A percentile compares a stretch with the other conserved stretches of the same genome.
These are phyloP conservation scores for Pterothamnion heteromorphum DNA, from an alignment of 31 red algal species.

Conservation along the genomic window DNA sequence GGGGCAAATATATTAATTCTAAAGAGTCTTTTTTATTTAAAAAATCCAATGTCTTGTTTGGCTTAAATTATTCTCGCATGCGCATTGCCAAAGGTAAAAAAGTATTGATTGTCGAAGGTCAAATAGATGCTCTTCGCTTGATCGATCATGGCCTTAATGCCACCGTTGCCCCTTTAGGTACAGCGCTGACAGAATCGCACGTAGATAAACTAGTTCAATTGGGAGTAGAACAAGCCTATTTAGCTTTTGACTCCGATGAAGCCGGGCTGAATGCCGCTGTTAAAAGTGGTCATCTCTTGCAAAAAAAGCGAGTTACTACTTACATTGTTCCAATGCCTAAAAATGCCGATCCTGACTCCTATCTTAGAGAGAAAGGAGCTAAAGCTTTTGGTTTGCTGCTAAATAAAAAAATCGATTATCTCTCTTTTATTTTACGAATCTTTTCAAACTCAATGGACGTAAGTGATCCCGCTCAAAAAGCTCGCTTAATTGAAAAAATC, in stretches of 20 bases:
- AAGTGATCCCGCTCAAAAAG: no score
- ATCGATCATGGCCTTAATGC: neutral
- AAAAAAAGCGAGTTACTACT: neutral
- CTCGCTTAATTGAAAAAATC: no score
- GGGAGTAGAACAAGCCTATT: neutral
- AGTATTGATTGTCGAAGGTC: neutral
- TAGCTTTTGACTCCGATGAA: constrained; percentile 8
- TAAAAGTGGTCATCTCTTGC: neutral
- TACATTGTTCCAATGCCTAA: constrained; percentile 7
- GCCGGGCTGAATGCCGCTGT: neutral
- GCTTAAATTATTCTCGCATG: neutral
- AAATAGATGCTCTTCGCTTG: neutral
- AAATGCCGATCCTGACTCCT: constrained; percentile 19
- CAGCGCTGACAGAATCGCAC: constrained; percentile 7
- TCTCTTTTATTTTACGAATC: no score
- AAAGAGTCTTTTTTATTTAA: neutral
- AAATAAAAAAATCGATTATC: no score
- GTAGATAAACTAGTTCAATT: neutral
- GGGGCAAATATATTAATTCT: constrained; percentile 38
- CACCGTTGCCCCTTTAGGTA: constrained; percentile 14
- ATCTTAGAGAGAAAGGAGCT: no score
- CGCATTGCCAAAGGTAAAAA: neutral
- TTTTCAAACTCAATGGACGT: no score
- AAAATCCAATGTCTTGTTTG: constrained; percentile 15
- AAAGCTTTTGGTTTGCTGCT: no score